Evolutionary conservation across 2,329 filamentous ascomycete genomes (phyloP).

Genomic region (Exophiala oligosperma): DNA sequence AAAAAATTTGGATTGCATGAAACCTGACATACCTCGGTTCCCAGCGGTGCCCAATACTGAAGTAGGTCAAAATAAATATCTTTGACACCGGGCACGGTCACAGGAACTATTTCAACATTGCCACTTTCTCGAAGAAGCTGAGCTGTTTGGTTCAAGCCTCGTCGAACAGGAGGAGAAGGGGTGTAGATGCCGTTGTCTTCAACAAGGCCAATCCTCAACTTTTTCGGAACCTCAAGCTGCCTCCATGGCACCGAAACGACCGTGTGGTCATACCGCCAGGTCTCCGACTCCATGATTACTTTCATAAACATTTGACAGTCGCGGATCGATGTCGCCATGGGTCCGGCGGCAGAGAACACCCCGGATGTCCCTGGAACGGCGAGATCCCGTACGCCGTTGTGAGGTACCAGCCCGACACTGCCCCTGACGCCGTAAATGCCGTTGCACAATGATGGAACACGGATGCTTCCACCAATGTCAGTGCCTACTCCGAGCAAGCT

Average conservation of each 20-base stretch:
- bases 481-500: constrained; percentile 62
- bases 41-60: constrained; percentile 10
- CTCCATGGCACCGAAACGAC: constrained; percentile 54
- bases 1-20: constrained; percentile 29
- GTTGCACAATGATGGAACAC: constrained; percentile 51
- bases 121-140: constrained; percentile 37
- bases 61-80: constrained; percentile 13
- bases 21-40: constrained; percentile 10
- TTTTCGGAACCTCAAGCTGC: constrained; percentile 13
- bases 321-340: constrained; percentile 35
- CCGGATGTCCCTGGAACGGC: constrained; percentile 47
- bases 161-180: constrained; percentile 40
- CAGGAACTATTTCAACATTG: constrained; percentile 53
- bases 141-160: constrained; percentile 41
- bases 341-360: constrained; percentile 49
- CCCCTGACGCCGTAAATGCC: constrained; percentile 54
- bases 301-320: constrained; percentile 30
- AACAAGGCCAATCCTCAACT: constrained; percentile 41
- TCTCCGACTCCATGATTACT: constrained; percentile 42
- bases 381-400: constrained; percentile 52
- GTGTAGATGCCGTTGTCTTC: constrained; percentile 40
- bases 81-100: constrained; percentile 8
- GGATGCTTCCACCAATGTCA: constrained; percentile 54
- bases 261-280: constrained; percentile 45
- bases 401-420: constrained; percentile 49